phyloP scores from a whole-genome alignment of 2,329 filamentous ascomycete species.

The Fusarium ambrosium region DNA sequence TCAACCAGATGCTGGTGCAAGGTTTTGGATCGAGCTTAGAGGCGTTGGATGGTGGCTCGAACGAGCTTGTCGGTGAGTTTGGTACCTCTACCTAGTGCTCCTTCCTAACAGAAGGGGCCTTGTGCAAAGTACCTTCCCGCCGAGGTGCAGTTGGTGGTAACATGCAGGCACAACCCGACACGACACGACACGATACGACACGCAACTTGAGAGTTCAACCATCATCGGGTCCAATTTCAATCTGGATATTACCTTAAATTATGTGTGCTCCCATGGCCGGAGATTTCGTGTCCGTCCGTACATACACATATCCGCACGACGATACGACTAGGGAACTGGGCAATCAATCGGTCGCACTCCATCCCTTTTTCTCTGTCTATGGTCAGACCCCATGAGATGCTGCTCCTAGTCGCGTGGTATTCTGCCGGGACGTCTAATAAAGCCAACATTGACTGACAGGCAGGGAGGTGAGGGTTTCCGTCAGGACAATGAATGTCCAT shows the following conservation, averaged over 20 bases:
- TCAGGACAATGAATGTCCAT: slow-evolving; percentile 20
- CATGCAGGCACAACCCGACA: slow-evolving; percentile 5
- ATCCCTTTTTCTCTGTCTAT: not conserved
- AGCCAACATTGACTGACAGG: slow-evolving; percentile 21
- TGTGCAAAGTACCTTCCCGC: not conserved
- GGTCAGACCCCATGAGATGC: slow-evolving; percentile 9
- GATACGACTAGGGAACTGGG: not conserved
- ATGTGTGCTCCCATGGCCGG: slow-evolving; percentile 10
- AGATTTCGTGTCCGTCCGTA: slow-evolving; percentile 8
- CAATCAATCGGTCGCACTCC: not conserved
- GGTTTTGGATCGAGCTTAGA: not conserved
- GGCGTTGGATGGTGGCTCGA: not conserved
- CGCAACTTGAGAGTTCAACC: slow-evolving; percentile 9
- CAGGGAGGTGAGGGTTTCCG: slow-evolving; percentile 24
- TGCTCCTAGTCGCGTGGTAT: slow-evolving; percentile 33
- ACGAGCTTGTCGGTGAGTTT: slow-evolving; percentile 1
- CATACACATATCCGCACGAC: not conserved
- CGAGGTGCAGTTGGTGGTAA: not conserved
- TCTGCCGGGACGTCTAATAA: slow-evolving; percentile 32
- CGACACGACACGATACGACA: slow-evolving; percentile 1
- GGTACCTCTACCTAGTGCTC: not conserved
- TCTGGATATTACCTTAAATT: slow-evolving; percentile 10
- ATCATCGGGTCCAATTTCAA: slow-evolving; percentile 10
- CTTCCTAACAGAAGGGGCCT: not conserved
- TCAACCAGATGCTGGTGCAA: not conserved